Base-by-base conservation (phyloP, 2,329 filamentous ascomycete species). In the Thielaviopsis punctulata region DNA sequence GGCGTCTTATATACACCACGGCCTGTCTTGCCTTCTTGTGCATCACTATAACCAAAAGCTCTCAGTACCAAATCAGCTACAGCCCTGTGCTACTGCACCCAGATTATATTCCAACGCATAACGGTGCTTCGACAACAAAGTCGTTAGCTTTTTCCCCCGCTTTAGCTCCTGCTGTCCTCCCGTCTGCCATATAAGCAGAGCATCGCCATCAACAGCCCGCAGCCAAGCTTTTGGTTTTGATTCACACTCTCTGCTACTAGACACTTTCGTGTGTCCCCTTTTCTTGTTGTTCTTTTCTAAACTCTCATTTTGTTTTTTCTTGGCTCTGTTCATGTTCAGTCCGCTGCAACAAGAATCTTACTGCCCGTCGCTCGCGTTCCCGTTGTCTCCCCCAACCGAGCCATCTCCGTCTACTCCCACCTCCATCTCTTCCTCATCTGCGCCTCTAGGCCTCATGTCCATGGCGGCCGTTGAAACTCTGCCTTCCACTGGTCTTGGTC, bases 401-500 rank as follows among this genome's bases (percentile, higher is more conserved):
- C n/a, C 13, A 3, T 48, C 45, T 21, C 25, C 45, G 3, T 49
- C n/a, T 19, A n/a, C 27, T 24, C 2, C 27, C 13, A n/a, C 24
- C 39, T 8, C 33, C 10, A 21, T 27, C 21, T 48, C 49, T 30
- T 45, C 45, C 15, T 44, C 39, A 24, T 46, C 44, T 33, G 44
- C 25, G 23, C 51, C 44, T 36, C 44, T 44, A 48, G 21, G 44
- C 24, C 45, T 52, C 25, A 49, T 48, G 53, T 49, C 53, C 39
- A 54, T 54, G 52, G 52, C 52, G 45, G 52, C 44, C 44, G 44
- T 53, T 24, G 51, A 48, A 36, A 55, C 53, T 8, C 45, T 52
- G 24, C 45, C 49, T 13, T 48, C 49, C 43, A 39, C 49, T 30
- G 49, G 49, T 13, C 53, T 52, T 45, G 45, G 49, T 33, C 22